Base-by-base conservation (phyloP, 1,284 basidiomycete genomes). In the Peniophora sp. region DNA sequence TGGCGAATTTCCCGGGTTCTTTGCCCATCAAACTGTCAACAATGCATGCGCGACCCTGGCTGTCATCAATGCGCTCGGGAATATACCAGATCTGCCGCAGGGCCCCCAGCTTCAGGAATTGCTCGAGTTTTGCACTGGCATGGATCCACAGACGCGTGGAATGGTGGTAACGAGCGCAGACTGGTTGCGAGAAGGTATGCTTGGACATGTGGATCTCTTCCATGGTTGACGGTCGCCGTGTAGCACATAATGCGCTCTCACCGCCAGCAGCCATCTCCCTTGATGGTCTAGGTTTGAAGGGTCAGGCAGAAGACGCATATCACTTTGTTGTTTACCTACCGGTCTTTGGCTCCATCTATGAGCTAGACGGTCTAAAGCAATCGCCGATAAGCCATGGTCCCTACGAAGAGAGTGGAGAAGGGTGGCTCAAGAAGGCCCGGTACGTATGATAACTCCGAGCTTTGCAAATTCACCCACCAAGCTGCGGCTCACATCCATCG, bases 31-130 rank as follows among this genome's bases (percentile, higher is more conserved):
- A 68, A 89, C 92, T 47, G 92, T 96, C 58, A 92, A 94, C 70
- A 97, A 97, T 60, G 90, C 91, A 3, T 96, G 93, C 61, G 92
- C 91, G 12, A 94, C 92, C 12, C 74, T 97, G 42, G 93, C 94
- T 1, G 90, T 97, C 18, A 72, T 97, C 55, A 97, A 97, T 64
- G 92, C 91, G 23, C 75, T 93, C n/a, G 88, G 91, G 60, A 96
- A 96, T 66, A 87, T 96, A 54, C 80, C 81, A 0, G 76, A 78
- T 3, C 75, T 92, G 20, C 67, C 72, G 37, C 78, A 78, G 52
- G 89, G 91, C 8, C 61, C 77, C 3, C 85, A 91, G 62, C 75
- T 97, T 6, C 68, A 74, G 17, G 86, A 93, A 51, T 69, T 97
- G 41, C 71, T 85, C 55, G 78, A 72, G 41, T 97, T 97, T 62